Percentiles rank a stretch among this genome's conserved stretches.
Evolutionary conservation across 2,329 filamentous ascomycete species (phyloP).

Genomic region (Arthrobotrys iridis): DNA sequence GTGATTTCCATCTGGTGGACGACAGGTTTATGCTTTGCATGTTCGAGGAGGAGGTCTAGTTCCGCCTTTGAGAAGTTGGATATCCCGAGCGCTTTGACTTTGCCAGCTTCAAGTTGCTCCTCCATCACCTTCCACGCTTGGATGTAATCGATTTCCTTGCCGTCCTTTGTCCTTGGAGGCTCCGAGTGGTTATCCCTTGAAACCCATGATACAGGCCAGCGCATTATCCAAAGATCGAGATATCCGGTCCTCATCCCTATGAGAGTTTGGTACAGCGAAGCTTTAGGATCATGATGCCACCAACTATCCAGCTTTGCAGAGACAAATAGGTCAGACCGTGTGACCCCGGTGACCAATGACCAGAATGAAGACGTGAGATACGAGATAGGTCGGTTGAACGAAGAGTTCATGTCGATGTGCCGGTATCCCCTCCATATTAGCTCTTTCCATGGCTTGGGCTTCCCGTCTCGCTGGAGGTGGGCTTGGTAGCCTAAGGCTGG

Average conservation of each 20-base stretch:
- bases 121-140: slow-evolving; percentile 52
- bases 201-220: slow-evolving; percentile 33
- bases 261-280: slow-evolving; percentile 19
- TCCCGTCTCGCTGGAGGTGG: neutral
- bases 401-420: slow-evolving; percentile 32
- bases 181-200: neutral
- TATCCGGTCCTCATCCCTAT: slow-evolving; percentile 38
- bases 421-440: slow-evolving; percentile 10
- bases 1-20: slow-evolving; percentile 51
- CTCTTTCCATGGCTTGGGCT: slow-evolving; percentile 22
- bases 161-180: slow-evolving; percentile 4
- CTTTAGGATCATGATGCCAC: slow-evolving; percentile 32
- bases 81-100: slow-evolving; percentile 35
- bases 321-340: slow-evolving; percentile 36
- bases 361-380: slow-evolving; percentile 15
- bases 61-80: slow-evolving; percentile 41
- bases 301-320: slow-evolving; percentile 38
- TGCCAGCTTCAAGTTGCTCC: slow-evolving; percentile 32
- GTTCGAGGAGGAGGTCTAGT: slow-evolving; percentile 19
- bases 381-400: slow-evolving; percentile 1
- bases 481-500: slow-evolving; percentile 33
- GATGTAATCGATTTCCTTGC: slow-evolving; percentile 31
- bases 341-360: slow-evolving; percentile 7
- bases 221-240: slow-evolving; percentile 39
- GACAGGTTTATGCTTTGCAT: slow-evolving; percentile 20